Evolutionary conservation across 352 stramenopile genomes (phyloP), one percentile per base, ranked within the genome.

Genomic region (Thraustochytrium striatum): DNA sequence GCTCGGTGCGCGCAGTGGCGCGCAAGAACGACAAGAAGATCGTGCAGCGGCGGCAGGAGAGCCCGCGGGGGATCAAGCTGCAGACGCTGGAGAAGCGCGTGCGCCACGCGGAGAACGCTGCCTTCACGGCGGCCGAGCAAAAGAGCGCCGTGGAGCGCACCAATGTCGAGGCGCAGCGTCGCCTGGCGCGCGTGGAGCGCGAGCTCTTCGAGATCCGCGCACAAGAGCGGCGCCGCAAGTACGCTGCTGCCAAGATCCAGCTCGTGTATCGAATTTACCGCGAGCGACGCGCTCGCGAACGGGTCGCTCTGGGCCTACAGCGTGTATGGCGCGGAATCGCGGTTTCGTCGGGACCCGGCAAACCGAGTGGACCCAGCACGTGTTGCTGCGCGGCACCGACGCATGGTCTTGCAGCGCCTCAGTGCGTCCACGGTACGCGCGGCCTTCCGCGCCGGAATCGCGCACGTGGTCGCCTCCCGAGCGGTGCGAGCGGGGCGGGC

Each of bases 61-160:
- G 52, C 30, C 69, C 69, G 25, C 50, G 69, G 3, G 21, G 32
- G 13, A 55, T 70, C 25, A 62, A 50, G 0, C 53, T 79, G n/a
- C 39, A 50, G 0, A 79, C 69, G 2, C 38, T 79, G 16, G 69
- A 79, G 30, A 16, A 16, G 35, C 47, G 69, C 32, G 50, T 79
- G 21, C 72, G 72, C n/a, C 19, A 73, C 16, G 69, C 69, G 5
- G 69, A 79, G 39, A 13, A 79, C 8, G n/a, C 21, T 1, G 69
- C 55, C 50, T 55, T 79, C 38, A 16, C 28, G 41, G 62, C 62
- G 3, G 13, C 33, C 50, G 50, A 61, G 33, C 19, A 53, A 19
- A 61, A 39, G 30, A 2, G 21, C 13, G 25, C 35, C 8, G 62
- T 41, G 59, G 62, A 73, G 32, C 62, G 39, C 7, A 8, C 19